Evolutionary conservation across 352 stramenopile species (phyloP).

Genomic region (Phytophthora ramorum): DNA sequence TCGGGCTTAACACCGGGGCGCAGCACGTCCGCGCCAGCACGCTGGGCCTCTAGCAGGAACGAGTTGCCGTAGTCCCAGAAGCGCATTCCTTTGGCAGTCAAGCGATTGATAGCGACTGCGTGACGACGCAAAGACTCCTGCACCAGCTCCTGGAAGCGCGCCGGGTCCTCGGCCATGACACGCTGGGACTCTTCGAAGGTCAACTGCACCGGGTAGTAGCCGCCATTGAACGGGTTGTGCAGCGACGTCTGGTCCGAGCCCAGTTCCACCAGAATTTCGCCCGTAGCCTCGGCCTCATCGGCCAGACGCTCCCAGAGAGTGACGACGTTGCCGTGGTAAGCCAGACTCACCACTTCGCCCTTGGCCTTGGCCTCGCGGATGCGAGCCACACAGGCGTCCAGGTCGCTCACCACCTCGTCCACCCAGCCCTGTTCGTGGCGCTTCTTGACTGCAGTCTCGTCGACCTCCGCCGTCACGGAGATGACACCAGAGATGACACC

Average conservation of each 20-base stretch:
- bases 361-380: slow-evolving; percentile 66
- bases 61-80: slow-evolving; percentile 94
- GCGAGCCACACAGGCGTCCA: slow-evolving; percentile 72
- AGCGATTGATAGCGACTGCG: slow-evolving; percentile 80
- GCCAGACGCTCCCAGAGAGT: slow-evolving; percentile 86
- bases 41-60: slow-evolving; percentile 86
- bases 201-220: slow-evolving; percentile 90
- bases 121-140: slow-evolving; percentile 83
- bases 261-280: slow-evolving; percentile 84
- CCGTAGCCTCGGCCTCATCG: slow-evolving; percentile 66
- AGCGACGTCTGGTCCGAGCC: slow-evolving; percentile 91
- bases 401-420: slow-evolving; percentile 75
- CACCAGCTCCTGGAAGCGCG: slow-evolving; percentile 81
- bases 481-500: slow-evolving; percentile 88
- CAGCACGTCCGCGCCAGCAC: slow-evolving; percentile 82
- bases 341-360: slow-evolving; percentile 77
- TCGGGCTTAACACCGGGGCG: slow-evolving; percentile 47
- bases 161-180: slow-evolving; percentile 83
- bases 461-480: slow-evolving; percentile 87
- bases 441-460: slow-evolving; percentile 81
- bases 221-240: slow-evolving; percentile 91
- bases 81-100: slow-evolving; percentile 80
- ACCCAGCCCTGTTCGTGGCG: slow-evolving; percentile 89
- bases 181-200: slow-evolving; percentile 82
- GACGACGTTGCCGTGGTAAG: slow-evolving; percentile 89